Percentiles rank a stretch among this genome's conserved stretches.
Conservation (phyloP, 139 green algal species). For the Tetradesmus obliquus region DNA sequence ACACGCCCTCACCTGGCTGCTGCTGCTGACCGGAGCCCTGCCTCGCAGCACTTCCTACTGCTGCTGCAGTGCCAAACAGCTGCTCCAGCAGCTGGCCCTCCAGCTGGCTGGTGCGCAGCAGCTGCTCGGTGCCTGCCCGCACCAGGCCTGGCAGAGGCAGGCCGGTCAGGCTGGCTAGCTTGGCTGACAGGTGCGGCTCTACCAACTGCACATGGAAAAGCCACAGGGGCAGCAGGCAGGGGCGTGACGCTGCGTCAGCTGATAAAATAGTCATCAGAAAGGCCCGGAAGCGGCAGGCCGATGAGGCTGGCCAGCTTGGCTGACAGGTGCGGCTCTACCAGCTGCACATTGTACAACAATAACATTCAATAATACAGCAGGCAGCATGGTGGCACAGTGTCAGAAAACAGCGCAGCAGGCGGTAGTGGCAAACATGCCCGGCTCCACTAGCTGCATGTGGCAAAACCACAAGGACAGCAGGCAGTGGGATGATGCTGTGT, state of each 20-base stretch:
- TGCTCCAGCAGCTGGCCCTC: conserved; percentile 91
- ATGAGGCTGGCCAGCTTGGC: conserved; percentile 57
- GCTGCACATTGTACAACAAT: conserved; percentile 48
- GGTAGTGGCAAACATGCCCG: too few relatives aligned
- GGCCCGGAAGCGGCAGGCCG: conserved; percentile 59
- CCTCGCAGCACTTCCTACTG: conserved; percentile 88
- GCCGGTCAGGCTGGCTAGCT: conserved; percentile 55
- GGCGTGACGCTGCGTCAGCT: neutral
- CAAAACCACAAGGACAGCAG: too few relatives aligned
- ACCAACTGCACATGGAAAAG: conserved; percentile 71
- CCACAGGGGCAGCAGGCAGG: neutral
- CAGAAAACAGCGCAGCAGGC: too few relatives aligned
- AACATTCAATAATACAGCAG: too few relatives aligned
- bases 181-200: conserved; percentile 57
- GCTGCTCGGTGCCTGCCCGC: conserved; percentile 70
- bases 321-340: conserved; percentile 74
- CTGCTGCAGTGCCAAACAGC: conserved; percentile 83
- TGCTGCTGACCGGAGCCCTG: conserved; percentile 60
- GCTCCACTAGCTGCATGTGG: too few relatives aligned
- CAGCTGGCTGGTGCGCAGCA: conserved; percentile 82
- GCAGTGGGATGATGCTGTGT: too few relatives aligned
- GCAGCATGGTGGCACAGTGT: too few relatives aligned
- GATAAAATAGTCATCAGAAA: too few relatives aligned
- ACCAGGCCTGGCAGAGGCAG: conserved; percentile 79
- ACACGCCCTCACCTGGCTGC: neutral